These are phyloP conservation scores for Solanum chiquidenum DNA, from an alignment of 257 asterid species.

Conservation along the genomic window DNA sequence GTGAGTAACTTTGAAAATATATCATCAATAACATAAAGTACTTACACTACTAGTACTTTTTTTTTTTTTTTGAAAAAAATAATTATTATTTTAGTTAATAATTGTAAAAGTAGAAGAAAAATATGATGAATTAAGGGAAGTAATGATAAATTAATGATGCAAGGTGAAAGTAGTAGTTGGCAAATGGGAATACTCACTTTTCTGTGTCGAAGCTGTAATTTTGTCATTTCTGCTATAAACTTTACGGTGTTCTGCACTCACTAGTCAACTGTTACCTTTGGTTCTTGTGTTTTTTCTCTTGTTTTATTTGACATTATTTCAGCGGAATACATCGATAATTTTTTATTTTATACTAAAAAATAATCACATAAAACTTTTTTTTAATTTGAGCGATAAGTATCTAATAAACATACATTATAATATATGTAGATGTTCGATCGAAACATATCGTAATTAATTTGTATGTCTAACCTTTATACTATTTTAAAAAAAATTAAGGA, in stretches of 20 bases:
- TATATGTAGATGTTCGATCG: fast-evolving
- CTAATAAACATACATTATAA: background rate
- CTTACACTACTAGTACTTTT: background rate
- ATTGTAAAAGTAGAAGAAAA: background rate
- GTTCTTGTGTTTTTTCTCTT: background rate
- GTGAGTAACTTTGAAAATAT: conserved; percentile 7
- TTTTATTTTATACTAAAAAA: background rate
- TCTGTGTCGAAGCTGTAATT: conserved; percentile 1
- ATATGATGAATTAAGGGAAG: background rate
- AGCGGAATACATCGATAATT: background rate
- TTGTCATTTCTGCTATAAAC: conserved; percentile 1
- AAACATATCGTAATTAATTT: too few relatives aligned
- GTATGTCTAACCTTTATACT: background rate
- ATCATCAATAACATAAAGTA: background rate
- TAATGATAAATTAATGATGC: conserved; percentile 11
- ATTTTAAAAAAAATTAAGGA: background rate
- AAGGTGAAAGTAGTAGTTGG: background rate
- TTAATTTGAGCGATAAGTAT: background rate
- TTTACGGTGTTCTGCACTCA: conserved; percentile 1
- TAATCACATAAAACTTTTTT: fast-evolving
- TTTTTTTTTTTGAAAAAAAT: background rate
- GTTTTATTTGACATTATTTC: background rate
- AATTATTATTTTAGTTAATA: background rate
- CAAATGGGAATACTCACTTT: background rate
- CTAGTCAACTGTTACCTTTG: conserved; percentile 8